phyloP scores from a whole-genome alignment of 2,329 filamentous ascomycete species.

The Botrytis fabae region DNA sequence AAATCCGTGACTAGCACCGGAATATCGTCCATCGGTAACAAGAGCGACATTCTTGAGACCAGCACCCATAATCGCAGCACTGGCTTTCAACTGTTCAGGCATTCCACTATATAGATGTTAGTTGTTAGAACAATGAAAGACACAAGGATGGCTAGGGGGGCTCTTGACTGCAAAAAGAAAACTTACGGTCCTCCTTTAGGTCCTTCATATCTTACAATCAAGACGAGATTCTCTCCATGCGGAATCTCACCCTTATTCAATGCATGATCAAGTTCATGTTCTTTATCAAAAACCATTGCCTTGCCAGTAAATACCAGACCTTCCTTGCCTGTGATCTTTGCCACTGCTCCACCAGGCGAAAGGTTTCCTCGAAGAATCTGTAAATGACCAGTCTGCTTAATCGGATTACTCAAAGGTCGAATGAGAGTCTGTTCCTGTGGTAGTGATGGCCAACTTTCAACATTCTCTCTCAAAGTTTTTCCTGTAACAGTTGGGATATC shows the following conservation, averaged over 20 bases:
- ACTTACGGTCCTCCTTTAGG: conserved; percentile 76
- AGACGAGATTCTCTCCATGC: conserved; percentile 77
- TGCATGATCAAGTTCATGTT: conserved; percentile 73
- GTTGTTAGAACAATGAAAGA: background rate
- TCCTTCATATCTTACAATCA: conserved; percentile 91
- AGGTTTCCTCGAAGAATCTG: conserved; percentile 87
- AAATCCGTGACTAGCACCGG: conserved; percentile 72
- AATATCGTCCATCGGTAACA: conserved; percentile 89
- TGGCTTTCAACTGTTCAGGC: conserved; percentile 90
- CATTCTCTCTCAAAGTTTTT: conserved; percentile 79
- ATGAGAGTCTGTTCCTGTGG: conserved; percentile 82
- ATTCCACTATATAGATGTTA: conserved; percentile 58
- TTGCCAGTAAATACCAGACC: conserved; percentile 78
- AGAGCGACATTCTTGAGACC: conserved; percentile 84
- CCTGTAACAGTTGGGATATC: conserved; percentile 80
- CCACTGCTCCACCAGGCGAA: conserved; percentile 84
- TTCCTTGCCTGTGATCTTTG: conserved; percentile 96
- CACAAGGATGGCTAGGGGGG: too few relatives aligned
- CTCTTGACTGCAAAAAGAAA: too few relatives aligned
- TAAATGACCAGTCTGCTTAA: conserved; percentile 83
- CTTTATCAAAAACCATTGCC: conserved; percentile 84
- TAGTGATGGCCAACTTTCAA: conserved; percentile 72
- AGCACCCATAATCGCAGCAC: conserved; percentile 89
- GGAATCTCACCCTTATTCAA: conserved; percentile 68
- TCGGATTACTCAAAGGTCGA: conserved; percentile 69